Percentiles rank a stretch among this genome's conserved stretches.
These are phyloP conservation scores for Zalerion maritima DNA, from an alignment of 495 filamentous ascomycete species.

Conservation along the genomic window DNA sequence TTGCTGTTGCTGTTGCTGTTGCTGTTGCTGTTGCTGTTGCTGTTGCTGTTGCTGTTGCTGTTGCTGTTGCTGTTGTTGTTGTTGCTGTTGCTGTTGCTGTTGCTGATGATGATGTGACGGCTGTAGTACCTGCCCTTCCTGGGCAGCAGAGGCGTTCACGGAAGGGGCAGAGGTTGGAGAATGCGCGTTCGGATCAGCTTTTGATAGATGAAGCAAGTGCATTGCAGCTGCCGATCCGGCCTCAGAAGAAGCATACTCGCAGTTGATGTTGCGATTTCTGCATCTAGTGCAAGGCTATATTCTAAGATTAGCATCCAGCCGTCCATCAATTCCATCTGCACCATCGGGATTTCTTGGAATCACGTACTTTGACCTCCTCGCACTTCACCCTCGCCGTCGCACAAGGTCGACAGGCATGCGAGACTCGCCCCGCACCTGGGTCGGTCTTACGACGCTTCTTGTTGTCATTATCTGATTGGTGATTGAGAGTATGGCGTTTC, in stretches of 20 bases:
- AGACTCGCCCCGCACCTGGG: constrained; percentile 35
- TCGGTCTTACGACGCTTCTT: constrained; percentile 31
- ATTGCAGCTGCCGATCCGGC: constrained; percentile 14
- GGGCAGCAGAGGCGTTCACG: too few species aligned
- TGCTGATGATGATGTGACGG: too few species aligned
- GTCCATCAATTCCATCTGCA: constrained; percentile 16
- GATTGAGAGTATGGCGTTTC: constrained; percentile 39
- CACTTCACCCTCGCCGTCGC: constrained; percentile 40
- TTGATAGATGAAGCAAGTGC: constrained; percentile 22
- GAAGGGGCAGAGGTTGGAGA: too few species aligned
- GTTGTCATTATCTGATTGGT: constrained; percentile 28
- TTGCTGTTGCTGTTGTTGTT: too few species aligned
- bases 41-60: too few species aligned
- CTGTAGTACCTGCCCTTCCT: too few species aligned
- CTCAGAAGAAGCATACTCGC: constrained; percentile 30
- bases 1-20: too few species aligned
- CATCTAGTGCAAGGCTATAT: constrained; percentile 28
- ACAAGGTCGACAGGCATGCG: constrained; percentile 38
- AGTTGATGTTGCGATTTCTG: constrained; percentile 27
- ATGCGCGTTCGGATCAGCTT: too few species aligned
- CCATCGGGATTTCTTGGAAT: constrained; percentile 2
- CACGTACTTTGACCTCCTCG: constrained; percentile 27
- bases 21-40: too few species aligned
- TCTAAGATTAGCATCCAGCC: neutral
- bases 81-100: too few species aligned